Conservation (phyloP, 225 moss, liverwort and hornwort genomes). For the Lunularia cruciata region DNA sequence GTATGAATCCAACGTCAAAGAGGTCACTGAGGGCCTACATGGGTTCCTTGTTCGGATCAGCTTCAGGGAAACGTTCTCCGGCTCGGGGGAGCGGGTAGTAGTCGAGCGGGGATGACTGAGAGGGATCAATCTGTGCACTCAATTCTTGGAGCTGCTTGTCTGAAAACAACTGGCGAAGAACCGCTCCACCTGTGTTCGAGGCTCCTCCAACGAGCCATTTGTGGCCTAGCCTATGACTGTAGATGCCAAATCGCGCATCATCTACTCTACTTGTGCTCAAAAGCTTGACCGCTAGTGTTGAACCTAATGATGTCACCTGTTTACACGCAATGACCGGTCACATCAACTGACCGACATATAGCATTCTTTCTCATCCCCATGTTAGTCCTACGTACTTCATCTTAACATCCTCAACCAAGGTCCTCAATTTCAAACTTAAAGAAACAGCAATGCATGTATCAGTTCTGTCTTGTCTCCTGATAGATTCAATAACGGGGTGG, state of each 20-base stretch:
- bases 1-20: background rate
- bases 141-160: slow-evolving; percentile 33
- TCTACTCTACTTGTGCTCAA: slow-evolving; percentile 40
- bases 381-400: no score
- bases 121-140: slow-evolving; percentile 31
- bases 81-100: slow-evolving; percentile 34
- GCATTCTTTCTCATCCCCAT: background rate
- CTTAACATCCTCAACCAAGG: no score
- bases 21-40: background rate
- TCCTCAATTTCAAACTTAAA: no score
- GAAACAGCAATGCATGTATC: no score
- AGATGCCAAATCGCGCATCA: slow-evolving; percentile 37
- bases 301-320: slow-evolving; percentile 38
- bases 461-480: no score
- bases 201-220: slow-evolving; percentile 45
- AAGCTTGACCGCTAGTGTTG: slow-evolving; percentile 36
- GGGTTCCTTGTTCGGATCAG: slow-evolving; percentile 34
- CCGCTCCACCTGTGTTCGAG: slow-evolving; percentile 42
- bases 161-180: slow-evolving; percentile 31
- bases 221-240: slow-evolving; percentile 41
- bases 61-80: slow-evolving; percentile 44
- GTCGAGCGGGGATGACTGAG: slow-evolving; percentile 24
- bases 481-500: no score
- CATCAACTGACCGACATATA: background rate
- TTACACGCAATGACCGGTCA: background rate